Evolutionary conservation across 257 asterid genomes (phyloP), one percentile per base, ranked within the genome.

Genomic region (Nicotiana paniculata): DNA sequence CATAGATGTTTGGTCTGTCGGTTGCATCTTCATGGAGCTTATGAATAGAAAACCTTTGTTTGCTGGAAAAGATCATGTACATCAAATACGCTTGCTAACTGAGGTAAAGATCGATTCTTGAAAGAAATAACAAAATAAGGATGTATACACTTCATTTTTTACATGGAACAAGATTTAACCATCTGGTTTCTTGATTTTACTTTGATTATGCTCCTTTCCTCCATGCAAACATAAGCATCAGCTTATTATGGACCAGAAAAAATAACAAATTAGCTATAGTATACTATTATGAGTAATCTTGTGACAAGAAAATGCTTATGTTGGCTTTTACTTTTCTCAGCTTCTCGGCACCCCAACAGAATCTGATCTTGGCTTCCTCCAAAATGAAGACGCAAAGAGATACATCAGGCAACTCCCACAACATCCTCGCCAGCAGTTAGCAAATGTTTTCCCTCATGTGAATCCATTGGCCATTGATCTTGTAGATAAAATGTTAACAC

Each of bases 21-120:
- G 98, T 18, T 96, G 99, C 89, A 91, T 96, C 81, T 96, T 87
- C 90, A 92, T 94, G 99, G 99, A 96, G 91, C 97, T 96, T 77
- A 90, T 94, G 97, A 96, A 93, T 66, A 81, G 97, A 75, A 94
- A 92, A 87, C 98, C 99, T 37, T 68, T 96, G 83, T 93, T 96
- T 51, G 92, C 97, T 5, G 99, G 99, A n/a, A 96, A 89, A 81
- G 99, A 96, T 86, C 98, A 94, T 12, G 98, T 96, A n/a, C 95
- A 96, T 87, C 99, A 96, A 81, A 90, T 96, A 95, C 95, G 91
- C 88, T 82, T 96, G 80, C 61, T 96, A 86, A 94, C 90, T 4
- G 97, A 94, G 93, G 94, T 91, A 86, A 77, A 24, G 10, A 48
- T 9, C 24, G 89, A 90, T 84, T 26, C 11, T 12, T n/a, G 78